These are phyloP conservation scores for Pseudogymnoascus sp. DNA, from an alignment of 2,329 filamentous ascomycete genomes.

Conservation along the genomic window DNA sequence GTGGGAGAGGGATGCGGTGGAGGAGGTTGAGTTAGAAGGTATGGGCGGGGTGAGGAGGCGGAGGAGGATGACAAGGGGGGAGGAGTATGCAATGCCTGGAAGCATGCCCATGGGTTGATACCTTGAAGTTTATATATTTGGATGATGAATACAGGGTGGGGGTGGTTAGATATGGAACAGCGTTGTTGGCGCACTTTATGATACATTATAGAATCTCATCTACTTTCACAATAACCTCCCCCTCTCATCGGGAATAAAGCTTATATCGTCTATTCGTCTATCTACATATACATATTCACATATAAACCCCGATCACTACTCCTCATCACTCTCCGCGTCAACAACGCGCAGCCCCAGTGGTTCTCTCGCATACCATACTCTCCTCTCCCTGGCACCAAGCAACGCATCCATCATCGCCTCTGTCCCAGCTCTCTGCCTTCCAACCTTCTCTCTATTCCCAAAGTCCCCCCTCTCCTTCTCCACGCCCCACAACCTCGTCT, in stretches of 20 bases:
- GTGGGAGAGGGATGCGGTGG: constrained; percentile 8
- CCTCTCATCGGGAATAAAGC: neutral
- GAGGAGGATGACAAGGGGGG: constrained; percentile 28
- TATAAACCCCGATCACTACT: constrained; percentile 17
- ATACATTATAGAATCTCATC: neutral
- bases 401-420: constrained; percentile 50
- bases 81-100: constrained; percentile 30
- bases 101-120: constrained; percentile 25
- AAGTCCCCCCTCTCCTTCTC: constrained; percentile 21
- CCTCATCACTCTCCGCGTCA: constrained; percentile 14
- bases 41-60: constrained; percentile 17
- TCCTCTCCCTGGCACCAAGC: constrained; percentile 50
- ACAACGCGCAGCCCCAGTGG: constrained; percentile 33
- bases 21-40: neutral
- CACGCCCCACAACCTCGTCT: constrained; percentile 50
- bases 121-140: neutral
- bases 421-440: constrained; percentile 43
- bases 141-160: neutral
- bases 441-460: constrained; percentile 22
- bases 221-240: neutral
- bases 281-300: constrained; percentile 10
- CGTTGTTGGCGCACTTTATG: constrained; percentile 6
- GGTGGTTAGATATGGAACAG: neutral
- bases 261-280: neutral
- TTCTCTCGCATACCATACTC: constrained; percentile 57